A percentile compares a stretch with the other conserved stretches of the same genome.
Evolutionary conservation across 2,329 filamentous ascomycete species (phyloP).

Genomic region (Botrytis cinerea): DNA sequence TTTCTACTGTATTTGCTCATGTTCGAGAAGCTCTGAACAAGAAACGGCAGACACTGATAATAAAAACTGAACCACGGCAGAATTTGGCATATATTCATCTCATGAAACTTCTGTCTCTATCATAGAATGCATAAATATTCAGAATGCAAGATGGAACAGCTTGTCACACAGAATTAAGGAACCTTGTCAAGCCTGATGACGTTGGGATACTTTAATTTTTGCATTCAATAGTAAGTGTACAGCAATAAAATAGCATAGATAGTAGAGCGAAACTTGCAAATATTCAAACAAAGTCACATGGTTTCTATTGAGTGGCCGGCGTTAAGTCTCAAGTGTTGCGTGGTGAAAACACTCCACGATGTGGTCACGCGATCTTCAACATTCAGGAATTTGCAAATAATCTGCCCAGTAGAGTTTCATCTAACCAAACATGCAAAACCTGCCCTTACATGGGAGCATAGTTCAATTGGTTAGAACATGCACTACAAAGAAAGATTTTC

Average conservation of each 20-base stretch:
- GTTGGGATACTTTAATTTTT: background rate
- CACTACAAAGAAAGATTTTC: background rate
- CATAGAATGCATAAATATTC: background rate
- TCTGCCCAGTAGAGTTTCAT: too few relatives aligned
- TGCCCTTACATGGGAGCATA: background rate
- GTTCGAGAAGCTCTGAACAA: background rate
- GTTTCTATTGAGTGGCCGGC: background rate
- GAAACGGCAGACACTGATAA: background rate
- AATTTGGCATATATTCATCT: background rate
- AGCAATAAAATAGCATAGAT: background rate
- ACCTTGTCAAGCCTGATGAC: background rate
- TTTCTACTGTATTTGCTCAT: background rate
- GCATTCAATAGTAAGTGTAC: background rate
- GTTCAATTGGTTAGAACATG: background rate
- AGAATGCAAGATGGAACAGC: background rate
- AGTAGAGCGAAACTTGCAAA: rapidly evolving
- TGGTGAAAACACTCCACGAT: too few relatives aligned
- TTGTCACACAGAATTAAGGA: background rate
- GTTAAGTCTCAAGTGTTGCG: background rate
- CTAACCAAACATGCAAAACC: background rate
- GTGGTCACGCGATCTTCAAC: too few relatives aligned
- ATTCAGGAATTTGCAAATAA: background rate
- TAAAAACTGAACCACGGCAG: background rate
- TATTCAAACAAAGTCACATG: background rate
- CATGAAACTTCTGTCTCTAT: background rate